phyloP scores from a whole-genome alignment of 371 early-diverging fungal genomes.

The Actinomortierella ambigua region DNA sequence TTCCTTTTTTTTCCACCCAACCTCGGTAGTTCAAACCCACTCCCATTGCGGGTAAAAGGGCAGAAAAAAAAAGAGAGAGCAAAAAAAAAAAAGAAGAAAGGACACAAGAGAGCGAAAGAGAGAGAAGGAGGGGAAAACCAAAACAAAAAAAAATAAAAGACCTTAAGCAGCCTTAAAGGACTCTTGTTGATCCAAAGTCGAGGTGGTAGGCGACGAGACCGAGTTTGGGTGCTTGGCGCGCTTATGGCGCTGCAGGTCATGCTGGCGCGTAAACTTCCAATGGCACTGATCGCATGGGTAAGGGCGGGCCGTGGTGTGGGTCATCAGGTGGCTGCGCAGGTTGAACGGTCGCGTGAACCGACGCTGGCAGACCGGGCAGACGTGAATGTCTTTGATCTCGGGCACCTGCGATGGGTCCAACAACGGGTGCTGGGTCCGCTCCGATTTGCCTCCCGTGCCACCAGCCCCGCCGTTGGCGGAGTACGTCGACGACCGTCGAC shows the following conservation, averaged over 20 bases:
- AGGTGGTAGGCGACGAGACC: neutral
- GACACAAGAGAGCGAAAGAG: too few relatives aligned
- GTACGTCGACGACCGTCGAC: constrained; percentile 27
- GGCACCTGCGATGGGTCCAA: constrained; percentile 31
- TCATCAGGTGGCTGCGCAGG: constrained; percentile 64
- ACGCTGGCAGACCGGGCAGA: constrained; percentile 59
- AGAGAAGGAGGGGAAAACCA: too few relatives aligned
- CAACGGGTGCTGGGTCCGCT: constrained; percentile 13
- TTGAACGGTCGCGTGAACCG: constrained; percentile 66
- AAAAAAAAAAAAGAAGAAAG: too few relatives aligned
- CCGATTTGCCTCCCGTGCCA: too few relatives aligned
- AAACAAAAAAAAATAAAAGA: too few relatives aligned
- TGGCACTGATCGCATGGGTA: constrained; percentile 67
- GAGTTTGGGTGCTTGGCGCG: constrained; percentile 44
- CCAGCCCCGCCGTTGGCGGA: constrained; percentile 23
- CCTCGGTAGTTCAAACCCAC: too few relatives aligned
- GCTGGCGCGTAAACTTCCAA: constrained; percentile 68
- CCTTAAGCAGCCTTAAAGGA: too few relatives aligned
- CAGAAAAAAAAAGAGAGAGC: too few relatives aligned
- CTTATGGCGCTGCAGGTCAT: constrained; percentile 80
- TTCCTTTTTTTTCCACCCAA: too few relatives aligned
- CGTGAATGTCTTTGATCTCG: constrained; percentile 38
- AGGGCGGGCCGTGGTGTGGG: constrained; percentile 72
- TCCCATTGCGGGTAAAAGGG: too few relatives aligned
- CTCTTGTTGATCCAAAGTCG: neutral